These are phyloP conservation scores for Lolium perenne DNA, from an alignment of 176 grass and related monocot species.

Conservation along the genomic window DNA sequence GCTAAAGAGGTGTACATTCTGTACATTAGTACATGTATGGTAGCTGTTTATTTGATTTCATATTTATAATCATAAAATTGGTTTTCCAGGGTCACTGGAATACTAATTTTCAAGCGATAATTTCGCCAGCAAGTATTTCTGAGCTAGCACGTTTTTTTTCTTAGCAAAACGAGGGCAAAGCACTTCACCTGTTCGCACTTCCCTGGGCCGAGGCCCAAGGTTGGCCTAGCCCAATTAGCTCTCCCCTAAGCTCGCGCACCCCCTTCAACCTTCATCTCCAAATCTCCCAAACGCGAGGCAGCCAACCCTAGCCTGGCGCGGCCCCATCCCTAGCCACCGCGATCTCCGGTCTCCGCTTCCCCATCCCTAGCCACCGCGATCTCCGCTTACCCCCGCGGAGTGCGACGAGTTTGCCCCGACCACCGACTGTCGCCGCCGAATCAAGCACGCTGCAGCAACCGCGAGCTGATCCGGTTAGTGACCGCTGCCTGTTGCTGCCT, in stretches of 20 bases:
- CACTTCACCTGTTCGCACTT: neutral
- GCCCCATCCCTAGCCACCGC: neutral
- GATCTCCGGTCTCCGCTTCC: neutral
- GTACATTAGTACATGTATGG: neutral
- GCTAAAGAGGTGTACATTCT: neutral
- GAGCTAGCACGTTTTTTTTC: no score
- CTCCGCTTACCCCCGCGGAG: neutral
- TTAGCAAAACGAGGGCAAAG: no score
- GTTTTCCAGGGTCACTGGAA: no score
- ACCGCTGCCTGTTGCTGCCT: neutral
- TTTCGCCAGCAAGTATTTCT: no score
- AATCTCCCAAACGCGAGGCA: conserved; percentile 1
- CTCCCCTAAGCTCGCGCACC: neutral
- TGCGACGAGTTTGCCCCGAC: neutral
- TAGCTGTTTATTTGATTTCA: no score
- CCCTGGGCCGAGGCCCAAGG: neutral
- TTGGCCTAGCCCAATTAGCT: neutral
- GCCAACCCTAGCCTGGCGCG: conserved; percentile 20
- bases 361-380: neutral
- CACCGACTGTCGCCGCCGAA: neutral
- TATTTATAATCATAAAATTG: no score
- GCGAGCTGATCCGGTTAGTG: conserved; percentile 13
- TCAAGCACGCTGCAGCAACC: neutral
- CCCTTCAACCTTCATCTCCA: neutral
- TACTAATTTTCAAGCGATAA: no score